Percentiles rank a stretch among this genome's conserved stretches.
Conservation (phyloP, 2,329 filamentous ascomycete species). For the Arthrinium phaeospermum region DNA sequence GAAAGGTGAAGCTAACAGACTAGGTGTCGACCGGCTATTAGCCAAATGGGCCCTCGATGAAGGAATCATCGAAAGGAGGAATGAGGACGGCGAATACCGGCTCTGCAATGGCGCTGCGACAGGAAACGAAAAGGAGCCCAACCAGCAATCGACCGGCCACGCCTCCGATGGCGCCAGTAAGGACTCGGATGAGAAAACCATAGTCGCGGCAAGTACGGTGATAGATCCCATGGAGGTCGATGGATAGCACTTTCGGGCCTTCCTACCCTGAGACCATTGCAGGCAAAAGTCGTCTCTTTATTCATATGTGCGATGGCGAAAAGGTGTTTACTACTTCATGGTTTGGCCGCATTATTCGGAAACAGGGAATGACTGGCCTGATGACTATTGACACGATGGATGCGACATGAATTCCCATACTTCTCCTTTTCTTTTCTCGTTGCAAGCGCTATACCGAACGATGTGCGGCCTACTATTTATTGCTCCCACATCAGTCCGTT, state of each 20-base stretch:
- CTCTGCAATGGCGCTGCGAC: conserved; percentile 52
- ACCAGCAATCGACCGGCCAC: conserved; percentile 33
- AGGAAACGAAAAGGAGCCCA: conserved; percentile 35
- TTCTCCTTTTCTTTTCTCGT: conserved; percentile 19
- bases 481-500: background rate
- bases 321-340: conserved; percentile 15
- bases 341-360: conserved; percentile 15
- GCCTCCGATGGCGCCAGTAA: conserved; percentile 37
- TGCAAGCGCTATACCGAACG: conserved; percentile 12
- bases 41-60: conserved; percentile 68
- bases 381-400: conserved; percentile 19
- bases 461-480: conserved; percentile 18
- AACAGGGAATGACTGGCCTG: conserved; percentile 14
- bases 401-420: conserved; percentile 25
- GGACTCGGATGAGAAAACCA: conserved; percentile 39
- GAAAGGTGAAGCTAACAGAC: conserved; percentile 63
- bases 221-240: conserved; percentile 44
- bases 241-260: conserved; percentile 28
- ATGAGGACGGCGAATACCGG: conserved; percentile 61
- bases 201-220: conserved; percentile 42
- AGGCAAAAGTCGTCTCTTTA: conserved; percentile 13
- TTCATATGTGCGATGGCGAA: conserved; percentile 17
- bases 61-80: conserved; percentile 63
- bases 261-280: background rate
- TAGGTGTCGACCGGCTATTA: conserved; percentile 64